Base-by-base conservation (phyloP, 139 green algal species). In the Deuterostichococcus epilithicus region DNA sequence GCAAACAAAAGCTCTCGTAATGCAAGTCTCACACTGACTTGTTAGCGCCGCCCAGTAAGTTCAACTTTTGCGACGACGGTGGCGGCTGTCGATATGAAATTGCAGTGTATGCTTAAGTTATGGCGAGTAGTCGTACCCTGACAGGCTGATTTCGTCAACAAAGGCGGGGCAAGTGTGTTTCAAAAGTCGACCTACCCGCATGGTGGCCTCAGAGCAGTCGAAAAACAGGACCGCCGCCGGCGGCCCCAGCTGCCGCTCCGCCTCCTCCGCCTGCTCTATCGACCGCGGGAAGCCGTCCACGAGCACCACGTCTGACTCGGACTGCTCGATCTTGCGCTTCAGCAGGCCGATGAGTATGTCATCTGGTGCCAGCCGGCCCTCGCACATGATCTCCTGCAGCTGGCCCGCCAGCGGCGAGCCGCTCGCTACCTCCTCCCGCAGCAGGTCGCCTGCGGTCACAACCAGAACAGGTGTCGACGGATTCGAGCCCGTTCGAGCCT, bases 211-310 rank as follows among this genome's bases (percentile, higher is more conserved):
- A 8, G 91, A 88, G 81, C 91, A 95, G 82, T 96, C 91, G 81
- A 94, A 94, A 76, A 91, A 93, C n/a, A 96, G 81, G 33, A 96
- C 88, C 45, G 88, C 34, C 78, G 71, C 47, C 34, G 52, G 52
- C n/a, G 20, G 58, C 34, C 32, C 20, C 0, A 77, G 30, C 25
- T 47, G 1, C 32, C 22, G 5, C 72, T 77, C 72, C 18, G 68
- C 68, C 4, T 25, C 15, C 13, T 77, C 20, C 5, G 72, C 72
- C 78, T 97, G 94, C 72, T 97, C 91, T 45, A 94, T 69, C 2
- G 92, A 92, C 20, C 94, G 86, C 13, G 94, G 93, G 88, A 98
- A 98, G 74, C 94, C 94, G 76, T 98, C 94, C 71, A 98, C 94
- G 22, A 98, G 86, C 10, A 52, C 42, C 10, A 52, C 42, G 13